Evolutionary conservation across 441 rosid genomes (phyloP), one percentile per base, ranked within the genome.

Genomic region (Breynia disticha): DNA sequence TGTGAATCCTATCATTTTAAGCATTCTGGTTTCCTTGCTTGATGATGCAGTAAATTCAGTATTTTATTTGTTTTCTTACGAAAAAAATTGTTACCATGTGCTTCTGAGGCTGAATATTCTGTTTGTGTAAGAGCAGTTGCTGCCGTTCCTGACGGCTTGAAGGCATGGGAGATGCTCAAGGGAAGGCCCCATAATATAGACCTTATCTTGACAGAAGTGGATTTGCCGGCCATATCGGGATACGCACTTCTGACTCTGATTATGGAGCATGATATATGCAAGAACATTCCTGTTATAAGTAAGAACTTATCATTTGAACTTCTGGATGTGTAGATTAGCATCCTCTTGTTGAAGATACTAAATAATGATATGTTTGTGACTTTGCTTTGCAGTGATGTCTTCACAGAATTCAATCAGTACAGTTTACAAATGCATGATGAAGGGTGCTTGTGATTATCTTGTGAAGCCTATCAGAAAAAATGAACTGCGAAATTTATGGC

Each of bases 321-420:
- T 50, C 16, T 19, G 0, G 12, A 41, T 47, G 0, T 15, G n/a
- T 4, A 11, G 20, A 24, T 67, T 14, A 11, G 22, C 3, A 46
- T 56, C 59, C 46, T 53, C 50, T 18, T 19, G 1, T 35, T 18
- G 20, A 21, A 37, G 13, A 45, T 11, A 51, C 39, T 38, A 60
- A 18, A 41, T 19, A 47, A 58, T 38, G 16, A 52, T 37, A 42
- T 48, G 7, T 43, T 60, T 39, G 45, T 71, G 60, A 50, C 45
- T 58, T 41, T 61, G 74, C n/a, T n/a, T n/a, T 61, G 74, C 84
- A 91, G 98, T 93, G 98, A 93, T 93, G 98, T 93, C 98, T 8
- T 66, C 77, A 1, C 79, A 86, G 54, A 95, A 88, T 72, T 78
- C 95, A 15, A 67, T 88, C 48, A 73, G 80, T 66, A 79, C 87